Conservation (phyloP, 2,329 filamentous ascomycete species). For the Pyrenochaeta sp. region DNA sequence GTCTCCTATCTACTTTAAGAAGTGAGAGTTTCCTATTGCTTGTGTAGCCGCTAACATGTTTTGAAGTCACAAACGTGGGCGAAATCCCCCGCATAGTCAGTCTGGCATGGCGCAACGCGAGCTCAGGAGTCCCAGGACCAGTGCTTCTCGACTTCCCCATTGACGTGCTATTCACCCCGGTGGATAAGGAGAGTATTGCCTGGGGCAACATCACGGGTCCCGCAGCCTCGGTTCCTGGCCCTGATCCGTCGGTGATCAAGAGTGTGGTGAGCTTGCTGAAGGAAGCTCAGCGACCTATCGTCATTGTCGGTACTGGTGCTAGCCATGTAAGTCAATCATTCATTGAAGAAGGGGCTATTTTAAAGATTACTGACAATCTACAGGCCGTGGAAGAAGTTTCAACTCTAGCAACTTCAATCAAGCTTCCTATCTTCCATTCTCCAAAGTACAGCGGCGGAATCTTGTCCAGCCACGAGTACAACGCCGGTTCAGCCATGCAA, state of each 20-base stretch:
- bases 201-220: conserved; percentile 53
- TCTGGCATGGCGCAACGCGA: conserved; percentile 51
- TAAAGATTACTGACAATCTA: neutral
- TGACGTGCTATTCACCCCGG: conserved; percentile 53
- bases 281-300: conserved; percentile 48
- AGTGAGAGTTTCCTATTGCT: too few relatives aligned
- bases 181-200: conserved; percentile 45
- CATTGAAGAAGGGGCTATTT: neutral
- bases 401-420: conserved; percentile 43
- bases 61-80: conserved; percentile 48
- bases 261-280: conserved; percentile 41
- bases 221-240: conserved; percentile 43
- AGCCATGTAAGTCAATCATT: conserved; percentile 15
- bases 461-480: conserved; percentile 40
- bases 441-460: conserved; percentile 45
- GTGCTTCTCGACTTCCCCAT: conserved; percentile 51
- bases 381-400: conserved; percentile 41
- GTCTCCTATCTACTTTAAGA: too few relatives aligned
- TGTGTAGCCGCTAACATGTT: too few relatives aligned
- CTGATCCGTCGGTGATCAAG: conserved; percentile 47
- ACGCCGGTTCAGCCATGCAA: conserved; percentile 44
- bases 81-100: conserved; percentile 56
- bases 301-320: conserved; percentile 54
- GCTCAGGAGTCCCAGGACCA: conserved; percentile 51
- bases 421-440: conserved; percentile 53